These are phyloP conservation scores for Yamadazyma nakazawae DNA, from an alignment of 805 yeast genomes.

Conservation along the genomic window DNA sequence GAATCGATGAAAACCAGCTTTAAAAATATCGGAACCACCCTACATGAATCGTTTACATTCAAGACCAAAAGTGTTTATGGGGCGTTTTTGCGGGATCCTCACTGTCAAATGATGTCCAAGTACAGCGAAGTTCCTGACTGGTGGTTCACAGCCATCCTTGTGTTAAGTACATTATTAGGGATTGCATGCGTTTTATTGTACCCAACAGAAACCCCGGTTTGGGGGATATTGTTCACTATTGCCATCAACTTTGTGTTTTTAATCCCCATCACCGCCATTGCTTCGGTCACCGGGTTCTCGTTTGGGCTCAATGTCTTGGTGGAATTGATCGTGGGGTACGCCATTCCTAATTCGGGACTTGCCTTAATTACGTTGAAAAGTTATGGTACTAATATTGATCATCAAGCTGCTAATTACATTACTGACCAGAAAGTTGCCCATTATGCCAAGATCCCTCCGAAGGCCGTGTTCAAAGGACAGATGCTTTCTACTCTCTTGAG, in stretches of 20 bases:
- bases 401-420: constrained; percentile 59
- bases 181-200: constrained; percentile 44
- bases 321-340: constrained; percentile 63
- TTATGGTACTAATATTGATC: constrained; percentile 54
- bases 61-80: constrained; percentile 19
- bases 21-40: constrained; percentile 26
- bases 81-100: constrained; percentile 45
- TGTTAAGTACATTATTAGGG: constrained; percentile 43
- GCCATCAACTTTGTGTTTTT: constrained; percentile 53
- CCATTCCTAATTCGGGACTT: constrained; percentile 56
- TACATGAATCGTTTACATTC: constrained; percentile 21
- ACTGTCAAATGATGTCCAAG: constrained; percentile 52
- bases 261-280: constrained; percentile 59
- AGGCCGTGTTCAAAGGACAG: constrained; percentile 52
- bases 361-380: constrained; percentile 52
- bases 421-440: constrained; percentile 46
- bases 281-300: constrained; percentile 57
- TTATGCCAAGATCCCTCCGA: constrained; percentile 62
- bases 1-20: constrained; percentile 38
- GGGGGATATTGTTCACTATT: constrained; percentile 59
- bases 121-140: constrained; percentile 73
- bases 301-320: constrained; percentile 61
- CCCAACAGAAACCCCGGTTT: constrained; percentile 57
- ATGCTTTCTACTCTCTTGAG: constrained; percentile 34
- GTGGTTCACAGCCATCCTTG: constrained; percentile 54